phyloP scores from a whole-genome alignment of 1,284 basidiomycete species.

The Melanopsichium pennsylvanicum region DNA sequence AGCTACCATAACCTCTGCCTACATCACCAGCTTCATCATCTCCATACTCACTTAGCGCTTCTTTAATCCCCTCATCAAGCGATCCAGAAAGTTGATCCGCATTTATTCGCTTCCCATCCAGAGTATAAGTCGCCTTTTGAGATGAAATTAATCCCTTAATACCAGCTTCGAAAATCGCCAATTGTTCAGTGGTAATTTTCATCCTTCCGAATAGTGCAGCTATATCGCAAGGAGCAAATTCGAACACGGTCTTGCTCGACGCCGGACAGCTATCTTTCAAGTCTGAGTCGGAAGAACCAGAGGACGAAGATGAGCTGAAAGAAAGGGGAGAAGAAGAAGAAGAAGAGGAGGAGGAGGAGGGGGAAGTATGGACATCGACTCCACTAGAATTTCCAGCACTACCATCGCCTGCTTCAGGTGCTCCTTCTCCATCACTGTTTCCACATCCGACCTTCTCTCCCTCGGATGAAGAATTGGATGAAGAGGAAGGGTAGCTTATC shows the following conservation, averaged over 20 bases:
- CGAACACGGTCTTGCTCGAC: constrained; percentile 3
- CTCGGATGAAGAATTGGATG: neutral
- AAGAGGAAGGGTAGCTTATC: neutral
- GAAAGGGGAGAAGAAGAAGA: neutral
- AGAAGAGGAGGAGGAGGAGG: neutral
- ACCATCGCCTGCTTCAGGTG: neutral
- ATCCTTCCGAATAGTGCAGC: constrained; percentile 15
- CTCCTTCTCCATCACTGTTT: neutral
- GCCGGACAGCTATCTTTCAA: constrained; percentile 12
- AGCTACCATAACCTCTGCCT: too few relatives aligned
- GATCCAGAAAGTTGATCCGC: too few relatives aligned
- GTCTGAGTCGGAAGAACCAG: neutral
- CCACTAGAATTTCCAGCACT: neutral
- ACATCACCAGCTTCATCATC: too few relatives aligned
- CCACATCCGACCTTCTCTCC: too few relatives aligned
- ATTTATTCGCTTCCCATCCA: too few relatives aligned
- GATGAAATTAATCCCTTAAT: too few relatives aligned
- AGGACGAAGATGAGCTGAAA: neutral
- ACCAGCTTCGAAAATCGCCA: constrained; percentile 2
- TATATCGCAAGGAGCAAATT: constrained; percentile 24
- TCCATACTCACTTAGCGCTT: too few relatives aligned
- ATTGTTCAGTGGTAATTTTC: constrained; percentile 11
- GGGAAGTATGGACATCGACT: neutral
- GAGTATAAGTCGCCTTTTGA: too few relatives aligned
- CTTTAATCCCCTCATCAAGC: too few relatives aligned